phyloP scores from a whole-genome alignment of 176 grass and related monocot species.

The Aegilops umbellulata region DNA sequence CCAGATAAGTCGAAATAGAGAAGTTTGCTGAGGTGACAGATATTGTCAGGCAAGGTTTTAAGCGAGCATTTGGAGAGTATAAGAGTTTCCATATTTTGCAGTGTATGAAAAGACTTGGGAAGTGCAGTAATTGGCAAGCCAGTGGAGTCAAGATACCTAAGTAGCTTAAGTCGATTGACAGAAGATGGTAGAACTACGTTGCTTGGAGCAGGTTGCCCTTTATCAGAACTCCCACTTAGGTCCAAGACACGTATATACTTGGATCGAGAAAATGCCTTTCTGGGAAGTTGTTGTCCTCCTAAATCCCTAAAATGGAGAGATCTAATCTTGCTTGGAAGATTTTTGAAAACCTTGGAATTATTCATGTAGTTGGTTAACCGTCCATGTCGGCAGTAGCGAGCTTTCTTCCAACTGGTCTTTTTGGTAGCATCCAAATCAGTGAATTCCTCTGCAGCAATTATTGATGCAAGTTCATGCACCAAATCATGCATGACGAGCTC shows the following conservation, averaged over 20 bases:
- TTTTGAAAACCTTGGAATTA: no score
- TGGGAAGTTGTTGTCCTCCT: not conserved
- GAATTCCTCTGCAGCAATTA: no score
- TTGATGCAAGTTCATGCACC: no score
- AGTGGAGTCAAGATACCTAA: constrained; percentile 38
- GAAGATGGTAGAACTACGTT: constrained; percentile 15
- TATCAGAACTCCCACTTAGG: constrained; percentile 20
- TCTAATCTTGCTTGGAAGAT: no score
- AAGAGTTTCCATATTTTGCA: constrained; percentile 30
- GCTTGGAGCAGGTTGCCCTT: not conserved
- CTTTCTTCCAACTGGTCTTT: no score
- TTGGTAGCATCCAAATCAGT: no score
- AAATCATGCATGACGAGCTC: no score
- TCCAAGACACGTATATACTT: constrained; percentile 42
- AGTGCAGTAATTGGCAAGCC: constrained; percentile 1
- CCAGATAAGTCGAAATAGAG: constrained; percentile 30
- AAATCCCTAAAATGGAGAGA: no score
- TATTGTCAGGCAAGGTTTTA: constrained; percentile 30
- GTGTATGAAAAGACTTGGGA: not conserved
- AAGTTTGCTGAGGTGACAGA: constrained; percentile 27
- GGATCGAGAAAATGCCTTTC: not conserved
- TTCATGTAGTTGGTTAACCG: no score
- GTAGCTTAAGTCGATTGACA: constrained; percentile 13
- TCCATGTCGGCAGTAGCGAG: no score
- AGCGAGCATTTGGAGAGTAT: constrained; percentile 31